Base-by-base conservation (phyloP, 208 protist species). In the Wallacemonas rigidus region DNA sequence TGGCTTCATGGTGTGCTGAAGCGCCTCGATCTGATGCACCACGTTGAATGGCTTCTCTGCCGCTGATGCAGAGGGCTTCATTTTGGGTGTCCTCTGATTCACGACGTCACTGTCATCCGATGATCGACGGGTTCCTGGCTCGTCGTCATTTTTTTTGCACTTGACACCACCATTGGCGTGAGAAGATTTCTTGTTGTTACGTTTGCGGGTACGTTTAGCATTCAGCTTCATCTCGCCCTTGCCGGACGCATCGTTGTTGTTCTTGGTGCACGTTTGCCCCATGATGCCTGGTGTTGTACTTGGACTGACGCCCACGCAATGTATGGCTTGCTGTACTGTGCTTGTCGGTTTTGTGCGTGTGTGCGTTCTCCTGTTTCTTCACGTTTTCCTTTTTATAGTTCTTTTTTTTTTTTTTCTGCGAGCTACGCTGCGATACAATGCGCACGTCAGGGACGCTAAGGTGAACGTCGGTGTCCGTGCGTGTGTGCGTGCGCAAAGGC, bases 1-100 rank as follows among this genome's bases (percentile, higher is more conserved):
- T 6, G 83, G 83, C 57, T 75, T 81, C 71, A 88, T 72, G 15
- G 72, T 82, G 71, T 88, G 83, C 72, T 88, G 80, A 11, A 88
- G 77, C 7, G 83, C 75, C 69, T 88, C 80, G 48, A 88, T 85
- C 38, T 72, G 69, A 4, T 64, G 71, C 17, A 88, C 70, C 0
- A 85, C 79, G 17, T 57, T 48, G n/a, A 70, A 75, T 39, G 63
- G 26, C 4, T 41, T 41, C 5, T 72, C 7, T 2, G 41, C 36
- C 2, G 15, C 41, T 54, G 43, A n/a, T 17, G 50, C 41, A 3
- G 14, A 11, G 47, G 38, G 12, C 14, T 55, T 47, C 8, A 44
- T 47, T 35, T 58, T 58, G 50, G 64, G 17, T n/a, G 53, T 15
- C n/a, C n/a, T 15, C 35, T 41, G n/a, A 26, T 77, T 60, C 7